Evolutionary conservation across 768 basidiomycete species (phyloP).

Genomic region (Russula emetica): DNA sequence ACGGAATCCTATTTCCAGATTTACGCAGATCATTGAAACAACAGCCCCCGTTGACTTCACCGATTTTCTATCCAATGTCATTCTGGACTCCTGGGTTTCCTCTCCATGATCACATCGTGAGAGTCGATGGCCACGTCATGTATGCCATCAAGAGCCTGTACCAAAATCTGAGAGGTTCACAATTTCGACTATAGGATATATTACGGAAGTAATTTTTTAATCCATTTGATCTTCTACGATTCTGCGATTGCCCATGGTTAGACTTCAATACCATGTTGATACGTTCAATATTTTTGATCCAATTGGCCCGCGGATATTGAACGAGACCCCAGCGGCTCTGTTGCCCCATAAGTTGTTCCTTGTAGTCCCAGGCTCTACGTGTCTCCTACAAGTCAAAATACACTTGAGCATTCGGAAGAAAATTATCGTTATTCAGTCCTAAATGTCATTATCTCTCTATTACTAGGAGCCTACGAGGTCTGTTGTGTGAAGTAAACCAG

Average conservation of each 20-base stretch:
- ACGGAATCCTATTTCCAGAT: background rate
- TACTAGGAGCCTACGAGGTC: background rate
- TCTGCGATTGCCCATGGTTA: background rate
- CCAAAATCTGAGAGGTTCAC: background rate
- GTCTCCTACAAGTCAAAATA: background rate
- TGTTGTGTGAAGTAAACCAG: background rate
- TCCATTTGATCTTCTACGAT: background rate
- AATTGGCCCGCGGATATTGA: constrained; percentile 10
- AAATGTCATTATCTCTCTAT: background rate
- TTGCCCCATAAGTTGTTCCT: background rate
- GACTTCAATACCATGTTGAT: background rate
- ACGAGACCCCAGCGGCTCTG: constrained; percentile 13
- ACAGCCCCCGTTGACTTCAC: background rate
- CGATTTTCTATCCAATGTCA: background rate
- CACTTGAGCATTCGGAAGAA: background rate
- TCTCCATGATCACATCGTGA: background rate
- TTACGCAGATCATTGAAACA: background rate
- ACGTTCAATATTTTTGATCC: background rate
- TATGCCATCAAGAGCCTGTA: background rate
- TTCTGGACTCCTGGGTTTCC: background rate
- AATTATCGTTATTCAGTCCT: background rate
- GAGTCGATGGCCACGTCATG: background rate
- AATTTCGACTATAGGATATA: background rate
- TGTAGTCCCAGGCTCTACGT: background rate
- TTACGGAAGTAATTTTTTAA: background rate